Conservation (phyloP, 2,329 filamentous ascomycete species). For the Trichoderma atrobrunneum region DNA sequence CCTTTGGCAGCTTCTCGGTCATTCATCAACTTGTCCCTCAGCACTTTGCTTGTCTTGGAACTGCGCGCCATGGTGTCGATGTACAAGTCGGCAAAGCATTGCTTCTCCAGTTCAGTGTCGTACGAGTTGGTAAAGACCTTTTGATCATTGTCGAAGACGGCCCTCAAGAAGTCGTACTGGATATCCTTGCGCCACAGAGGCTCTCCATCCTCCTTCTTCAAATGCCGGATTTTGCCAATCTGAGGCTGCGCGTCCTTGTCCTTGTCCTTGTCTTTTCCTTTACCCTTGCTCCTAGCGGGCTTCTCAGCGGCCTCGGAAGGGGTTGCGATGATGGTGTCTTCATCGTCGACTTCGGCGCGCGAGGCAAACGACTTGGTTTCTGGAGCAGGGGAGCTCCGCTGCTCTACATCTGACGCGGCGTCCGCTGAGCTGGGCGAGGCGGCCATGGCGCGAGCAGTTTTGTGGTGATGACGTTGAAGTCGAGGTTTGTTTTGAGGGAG, state of each 20-base stretch:
- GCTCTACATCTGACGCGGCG: constrained; percentile 46
- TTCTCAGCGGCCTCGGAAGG: constrained; percentile 43
- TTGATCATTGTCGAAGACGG: constrained; percentile 72
- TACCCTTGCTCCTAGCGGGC: constrained; percentile 36
- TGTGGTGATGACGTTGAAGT: constrained; percentile 10
- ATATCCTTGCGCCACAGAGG: constrained; percentile 86
- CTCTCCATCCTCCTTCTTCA: constrained; percentile 87
- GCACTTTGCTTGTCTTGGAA: constrained; percentile 97
- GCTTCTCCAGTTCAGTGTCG: constrained; percentile 62
- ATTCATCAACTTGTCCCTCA: constrained; percentile 92
- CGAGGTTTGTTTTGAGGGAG: not conserved
- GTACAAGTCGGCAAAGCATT: constrained; percentile 91
- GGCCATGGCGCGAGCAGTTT: constrained; percentile 32
- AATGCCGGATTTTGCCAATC: constrained; percentile 71
- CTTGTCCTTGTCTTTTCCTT: constrained; percentile 32
- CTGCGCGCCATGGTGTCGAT: constrained; percentile 98
- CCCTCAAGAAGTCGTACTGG: constrained; percentile 79
- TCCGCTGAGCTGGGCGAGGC: constrained; percentile 41
- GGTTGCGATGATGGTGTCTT: constrained; percentile 43
- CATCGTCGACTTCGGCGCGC: constrained; percentile 46
- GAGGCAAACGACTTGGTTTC: constrained; percentile 48
- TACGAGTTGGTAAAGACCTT: constrained; percentile 89
- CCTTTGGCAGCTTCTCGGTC: constrained; percentile 90
- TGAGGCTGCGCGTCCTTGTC: constrained; percentile 37
- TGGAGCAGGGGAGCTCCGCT: constrained; percentile 44